Evolutionary conservation across 495 filamentous ascomycete genomes (phyloP).

Genomic region (Aspergillus hancockii): DNA sequence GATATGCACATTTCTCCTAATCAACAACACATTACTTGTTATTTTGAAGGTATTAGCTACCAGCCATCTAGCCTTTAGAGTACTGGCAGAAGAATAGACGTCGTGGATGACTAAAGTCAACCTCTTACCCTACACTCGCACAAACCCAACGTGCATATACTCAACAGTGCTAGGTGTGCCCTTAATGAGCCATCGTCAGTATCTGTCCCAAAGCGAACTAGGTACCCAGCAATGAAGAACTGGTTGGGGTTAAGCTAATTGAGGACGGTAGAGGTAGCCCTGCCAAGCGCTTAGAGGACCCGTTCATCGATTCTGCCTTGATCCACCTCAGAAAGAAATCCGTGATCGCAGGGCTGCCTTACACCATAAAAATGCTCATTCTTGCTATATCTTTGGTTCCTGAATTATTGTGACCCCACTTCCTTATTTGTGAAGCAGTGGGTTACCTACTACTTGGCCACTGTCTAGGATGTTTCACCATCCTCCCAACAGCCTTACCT

Average conservation of each 20-base stretch:
- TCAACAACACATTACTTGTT: no score
- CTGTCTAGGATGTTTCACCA: background rate
- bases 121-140: no score
- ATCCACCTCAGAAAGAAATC: background rate
- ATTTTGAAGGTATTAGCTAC: no score
- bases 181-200: no score
- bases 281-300: background rate
- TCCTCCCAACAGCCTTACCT: background rate
- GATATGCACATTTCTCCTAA: no score
- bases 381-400: background rate
- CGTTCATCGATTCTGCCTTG: conserved; percentile 3
- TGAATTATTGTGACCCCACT: background rate
- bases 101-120: background rate
- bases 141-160: no score
- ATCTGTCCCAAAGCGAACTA: no score
- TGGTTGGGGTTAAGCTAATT: background rate
- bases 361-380: background rate
- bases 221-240: no score
- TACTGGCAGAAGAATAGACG: background rate
- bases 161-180: no score
- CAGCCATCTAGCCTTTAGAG: no score
- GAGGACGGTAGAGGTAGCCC: background rate
- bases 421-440: background rate
- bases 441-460: background rate
- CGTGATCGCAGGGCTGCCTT: background rate